Base-by-base conservation (phyloP, 257 asterid genomes). In the Handroanthus guayacan region DNA sequence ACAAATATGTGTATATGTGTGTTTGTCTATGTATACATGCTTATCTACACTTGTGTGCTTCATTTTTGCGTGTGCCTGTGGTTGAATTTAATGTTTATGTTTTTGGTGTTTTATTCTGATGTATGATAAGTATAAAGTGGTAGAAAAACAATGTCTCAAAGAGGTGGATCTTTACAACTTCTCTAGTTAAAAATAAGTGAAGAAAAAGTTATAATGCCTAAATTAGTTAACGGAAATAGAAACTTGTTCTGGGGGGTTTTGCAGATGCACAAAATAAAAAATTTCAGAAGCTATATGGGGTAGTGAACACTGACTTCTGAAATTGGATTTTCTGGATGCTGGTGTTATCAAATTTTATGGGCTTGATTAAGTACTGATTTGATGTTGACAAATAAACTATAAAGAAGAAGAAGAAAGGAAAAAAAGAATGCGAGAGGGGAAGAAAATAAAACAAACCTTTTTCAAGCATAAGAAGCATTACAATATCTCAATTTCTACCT, bases 171-270 rank as follows among this genome's bases (percentile, higher is more conserved):
- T 69, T 13, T 52, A 16, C 9, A 57, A 13, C 31, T 47, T 58
- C 61, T 62, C 69, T 48, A 45, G 80, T 39, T 66, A 52, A 48
- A 5, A 20, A 72, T 43, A 17, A 68, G 36, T 18, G 36, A 52
- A 10, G n/a, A 67, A 34, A 12, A 25, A 56, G 16, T 20, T 31
- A 56, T 17, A 14, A 17, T 5, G n/a, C 39, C 31, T 66, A 14
- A 9, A 45, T 45, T 67, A 16, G 62, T 56, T 51, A 9, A 37
- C 44, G 41, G 3, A 9, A 20, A 39, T 20, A 44, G 34, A 57
- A 17, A n/a, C 65, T 38, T 61, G 57, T 39, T 65, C 13, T 20
- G 51, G 34, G 66, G 31, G 31, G 0, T 25, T 54, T 36, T 69
- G 56, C 12, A 20, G 72, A 37, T 62, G 36, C 11, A n/a, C 50